Evolutionary conservation across 495 filamentous ascomycete species (phyloP), one percentile per base, ranked within the genome.

Genomic region (Neurospora sp.): DNA sequence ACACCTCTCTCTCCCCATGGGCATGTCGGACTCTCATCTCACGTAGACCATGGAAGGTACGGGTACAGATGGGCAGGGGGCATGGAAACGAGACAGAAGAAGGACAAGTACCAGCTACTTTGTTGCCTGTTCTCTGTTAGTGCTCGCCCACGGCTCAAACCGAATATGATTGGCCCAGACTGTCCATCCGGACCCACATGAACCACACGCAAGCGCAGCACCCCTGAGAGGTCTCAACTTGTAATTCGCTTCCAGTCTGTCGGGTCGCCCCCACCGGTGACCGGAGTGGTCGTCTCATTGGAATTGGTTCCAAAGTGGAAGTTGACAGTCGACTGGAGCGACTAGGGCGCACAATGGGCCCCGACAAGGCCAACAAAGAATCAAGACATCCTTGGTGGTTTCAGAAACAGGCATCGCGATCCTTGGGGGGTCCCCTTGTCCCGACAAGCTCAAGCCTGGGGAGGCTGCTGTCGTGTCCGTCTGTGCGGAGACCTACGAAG

Each of bases 221-320:
- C 28, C 38, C 45, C 69, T 34, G 69, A 71, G 9, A 28, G 40
- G 34, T 71, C 31, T 39, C 69, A 31, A 2, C 42, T 71, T 69
- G 31, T 69, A n/a, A 74, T 74, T 74, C 73, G 73, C 71, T 74
- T 71, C 73, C 73, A 45, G 15, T 38, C 69, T 66, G 73, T 69
- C 48, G 73, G 73, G 39, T 34, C 69, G n/a, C 37, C 11, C 11
- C 45, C 42, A 43, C 42, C 17, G 43, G 19, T 24, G 19, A 13
- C 45, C 43, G 43, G 21, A 28, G 48, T 59, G 45, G 21, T 28
- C 43, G 45, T 28, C 48, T 28, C 48, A 59, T 59, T 59, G 48
- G 48, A 59, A 59, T 28, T 31, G 54, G 54, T 66, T 66, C 54
- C 54, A 31, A 17, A 62, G 54, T 34, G 54, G 54, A 34, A 62